Evolutionary conservation across 768 basidiomycete genomes (phyloP), one percentile per base, ranked within the genome.

Genomic region (Crucibulum laeve): DNA sequence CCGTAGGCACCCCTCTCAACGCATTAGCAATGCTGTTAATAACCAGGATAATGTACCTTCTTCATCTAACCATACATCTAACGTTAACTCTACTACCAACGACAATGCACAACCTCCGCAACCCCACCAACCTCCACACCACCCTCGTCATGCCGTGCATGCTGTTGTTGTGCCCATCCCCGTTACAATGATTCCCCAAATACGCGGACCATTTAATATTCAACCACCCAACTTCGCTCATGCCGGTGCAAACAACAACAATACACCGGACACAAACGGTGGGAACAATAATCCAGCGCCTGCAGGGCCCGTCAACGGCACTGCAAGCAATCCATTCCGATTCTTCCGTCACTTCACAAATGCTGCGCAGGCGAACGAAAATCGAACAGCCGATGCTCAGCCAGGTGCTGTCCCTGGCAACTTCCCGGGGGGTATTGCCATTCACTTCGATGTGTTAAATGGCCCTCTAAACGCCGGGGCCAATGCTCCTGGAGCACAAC

Each of bases 1-100:
- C 53, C 70, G 75, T 44, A 71, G 83, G 44, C 81, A 84, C 53
- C 81, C 84, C 14, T 80, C 79, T 17, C 74, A 84, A 57, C 77
- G 83, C 42, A 63, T 65, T 19, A 63, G 56, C 35, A 58, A 52
- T 38, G 40, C 51, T 42, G 57, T 57, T 38, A 53, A 49, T 26
- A 42, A 50, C n/a, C n/a, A n/a, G n/a, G n/a, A n/a, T n/a, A n/a
- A n/a, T n/a, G n/a, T n/a, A n/a, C n/a, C n/a, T n/a, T n/a, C n/a
- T n/a, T n/a, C n/a, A n/a, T n/a, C n/a, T n/a, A n/a, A n/a, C n/a
- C n/a, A n/a, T n/a, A n/a, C n/a, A n/a, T n/a, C n/a, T n/a, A n/a
- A n/a, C n/a, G n/a, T n/a, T n/a, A n/a, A n/a, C n/a, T n/a, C n/a
- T n/a, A n/a, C n/a, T n/a, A n/a, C n/a, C n/a, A n/a, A n/a, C n/a